Evolutionary conservation across 139 green algal genomes (phyloP).

Genomic region (Dunaliella primolecta): DNA sequence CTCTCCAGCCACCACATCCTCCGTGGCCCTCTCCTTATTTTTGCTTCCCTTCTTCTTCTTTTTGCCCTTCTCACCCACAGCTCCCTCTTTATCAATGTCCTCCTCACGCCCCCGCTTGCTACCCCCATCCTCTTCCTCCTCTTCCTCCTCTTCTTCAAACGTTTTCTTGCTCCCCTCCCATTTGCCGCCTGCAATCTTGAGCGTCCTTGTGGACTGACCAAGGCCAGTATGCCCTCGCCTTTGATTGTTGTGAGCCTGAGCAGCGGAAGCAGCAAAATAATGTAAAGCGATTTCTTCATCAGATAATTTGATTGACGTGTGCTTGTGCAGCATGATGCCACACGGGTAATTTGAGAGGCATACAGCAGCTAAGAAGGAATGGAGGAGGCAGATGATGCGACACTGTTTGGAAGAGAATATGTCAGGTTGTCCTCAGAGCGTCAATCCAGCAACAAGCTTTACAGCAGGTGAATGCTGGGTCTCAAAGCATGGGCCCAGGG

Average conservation of each 20-base stretch:
- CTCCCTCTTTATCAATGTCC: background rate
- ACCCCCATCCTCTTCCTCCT: conserved; percentile 8
- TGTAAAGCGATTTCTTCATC: background rate
- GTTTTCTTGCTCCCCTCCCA: conserved; percentile 71
- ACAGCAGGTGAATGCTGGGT: background rate
- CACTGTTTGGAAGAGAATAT: background rate
- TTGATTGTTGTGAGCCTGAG: conserved; percentile 40
- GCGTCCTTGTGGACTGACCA: conserved; percentile 28
- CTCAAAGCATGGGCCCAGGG: no score
- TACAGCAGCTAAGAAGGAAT: background rate
- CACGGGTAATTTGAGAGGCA: no score
- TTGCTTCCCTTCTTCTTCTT: background rate
- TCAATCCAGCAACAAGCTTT: background rate
- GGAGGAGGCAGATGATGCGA: background rate
- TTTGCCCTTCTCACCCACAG: background rate
- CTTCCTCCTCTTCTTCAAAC: conserved; percentile 57
- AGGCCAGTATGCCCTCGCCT: conserved; percentile 42
- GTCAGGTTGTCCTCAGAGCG: background rate
- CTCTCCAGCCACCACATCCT: background rate
- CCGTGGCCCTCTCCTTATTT: background rate
- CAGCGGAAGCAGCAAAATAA: no score
- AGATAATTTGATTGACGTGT: no score
- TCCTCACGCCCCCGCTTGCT: background rate
- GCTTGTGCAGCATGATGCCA: background rate
- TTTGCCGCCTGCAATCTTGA: conserved; percentile 59